These are phyloP conservation scores for Arabis hirsuta DNA, from an alignment of 345 rosid species.

Conservation along the genomic window DNA sequence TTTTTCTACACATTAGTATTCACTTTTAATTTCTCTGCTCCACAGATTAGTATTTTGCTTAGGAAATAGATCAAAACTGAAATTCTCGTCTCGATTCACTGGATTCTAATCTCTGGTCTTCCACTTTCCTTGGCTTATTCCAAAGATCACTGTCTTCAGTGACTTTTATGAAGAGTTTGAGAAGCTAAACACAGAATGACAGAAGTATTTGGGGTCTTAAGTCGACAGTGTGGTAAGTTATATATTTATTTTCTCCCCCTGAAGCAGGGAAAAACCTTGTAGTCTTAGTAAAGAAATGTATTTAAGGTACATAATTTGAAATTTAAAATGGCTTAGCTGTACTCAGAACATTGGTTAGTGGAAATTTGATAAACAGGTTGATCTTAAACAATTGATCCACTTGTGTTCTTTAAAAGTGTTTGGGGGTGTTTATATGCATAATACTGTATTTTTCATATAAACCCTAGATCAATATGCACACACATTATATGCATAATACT, in stretches of 20 bases:
- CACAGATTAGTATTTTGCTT: conserved; percentile 65
- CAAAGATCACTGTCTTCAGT: conserved; percentile 95
- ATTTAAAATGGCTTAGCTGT: no score
- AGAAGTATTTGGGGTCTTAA: conserved; percentile 68
- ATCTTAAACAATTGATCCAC: no score
- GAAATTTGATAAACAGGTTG: no score
- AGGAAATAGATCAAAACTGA: neutral
- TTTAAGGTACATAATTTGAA: no score
- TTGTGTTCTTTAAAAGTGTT: no score
- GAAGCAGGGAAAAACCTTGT: no score
- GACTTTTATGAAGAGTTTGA: conserved; percentile 80
- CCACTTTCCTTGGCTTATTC: conserved; percentile 1
- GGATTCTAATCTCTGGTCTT: neutral
- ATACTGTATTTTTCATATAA: no score
- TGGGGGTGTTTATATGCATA: no score
- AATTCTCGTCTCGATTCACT: conserved; percentile 3
- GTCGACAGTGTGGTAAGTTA: conserved; percentile 81
- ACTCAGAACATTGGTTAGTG: no score
- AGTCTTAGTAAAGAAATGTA: no score
- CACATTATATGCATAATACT: no score
- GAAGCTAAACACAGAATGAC: conserved; percentile 71
- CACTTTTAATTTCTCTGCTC: conserved; percentile 83
- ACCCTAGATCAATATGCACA: no score
- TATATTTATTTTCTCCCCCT: neutral
- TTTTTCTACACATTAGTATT: conserved; percentile 97